Percentiles rank a stretch among this genome's conserved stretches.
These are phyloP conservation scores for Pleurotus sapidus DNA, from an alignment of 768 basidiomycete genomes.

Conservation along the genomic window DNA sequence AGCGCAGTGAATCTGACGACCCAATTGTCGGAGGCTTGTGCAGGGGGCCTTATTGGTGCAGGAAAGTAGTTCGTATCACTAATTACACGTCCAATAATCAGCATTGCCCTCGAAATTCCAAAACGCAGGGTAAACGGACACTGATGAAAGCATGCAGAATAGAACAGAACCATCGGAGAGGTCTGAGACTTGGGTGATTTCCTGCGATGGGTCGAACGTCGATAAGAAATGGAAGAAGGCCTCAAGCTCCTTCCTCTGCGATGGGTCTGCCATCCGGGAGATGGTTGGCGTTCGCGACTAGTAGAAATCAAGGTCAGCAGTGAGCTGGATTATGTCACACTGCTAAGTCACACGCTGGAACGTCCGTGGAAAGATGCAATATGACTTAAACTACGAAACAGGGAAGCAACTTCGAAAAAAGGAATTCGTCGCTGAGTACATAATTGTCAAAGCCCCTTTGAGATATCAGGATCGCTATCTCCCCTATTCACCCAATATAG, in stretches of 20 bases:
- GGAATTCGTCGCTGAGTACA: not conserved
- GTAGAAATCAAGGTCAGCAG: not conserved
- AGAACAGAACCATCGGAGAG: conserved; percentile 79
- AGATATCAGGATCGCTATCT: too few relatives aligned
- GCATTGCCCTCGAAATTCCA: not conserved
- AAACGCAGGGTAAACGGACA: conserved; percentile 47
- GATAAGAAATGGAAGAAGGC: conserved; percentile 83
- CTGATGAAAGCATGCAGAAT: conserved; percentile 68
- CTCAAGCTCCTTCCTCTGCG: conserved; percentile 61
- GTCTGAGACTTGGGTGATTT: conserved; percentile 62
- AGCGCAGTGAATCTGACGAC: conserved; percentile 80
- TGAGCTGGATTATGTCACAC: not conserved
- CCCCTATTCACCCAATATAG: conserved; percentile 1
- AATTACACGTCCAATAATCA: conserved; percentile 7
- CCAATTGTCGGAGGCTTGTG: conserved; percentile 82
- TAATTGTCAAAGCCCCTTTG: not conserved
- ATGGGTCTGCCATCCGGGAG: conserved; percentile 29
- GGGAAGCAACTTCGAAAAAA: too few relatives aligned
- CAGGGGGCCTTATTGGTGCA: conserved; percentile 37
- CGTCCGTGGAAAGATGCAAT: too few relatives aligned
- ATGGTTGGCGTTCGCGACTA: not conserved
- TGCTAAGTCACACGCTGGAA: not conserved
- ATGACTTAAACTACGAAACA: too few relatives aligned
- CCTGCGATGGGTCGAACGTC: conserved; percentile 57
- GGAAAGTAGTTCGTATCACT: conserved; percentile 84